phyloP scores from a whole-genome alignment of 352 stramenopile species.

The Thalassiosira hispida region DNA sequence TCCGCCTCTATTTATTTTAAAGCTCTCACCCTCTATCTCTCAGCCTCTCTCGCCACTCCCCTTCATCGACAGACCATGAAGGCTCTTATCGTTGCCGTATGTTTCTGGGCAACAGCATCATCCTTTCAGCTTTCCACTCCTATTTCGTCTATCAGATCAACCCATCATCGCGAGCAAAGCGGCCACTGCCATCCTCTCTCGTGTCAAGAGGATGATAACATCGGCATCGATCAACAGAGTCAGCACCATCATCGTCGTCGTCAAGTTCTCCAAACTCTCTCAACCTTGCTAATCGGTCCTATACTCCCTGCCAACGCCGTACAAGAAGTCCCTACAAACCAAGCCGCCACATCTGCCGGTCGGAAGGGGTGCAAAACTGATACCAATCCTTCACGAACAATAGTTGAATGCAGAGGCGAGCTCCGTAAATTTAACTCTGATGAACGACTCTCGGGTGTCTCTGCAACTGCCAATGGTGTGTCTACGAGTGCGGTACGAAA shows the following conservation, averaged over 20 bases:
- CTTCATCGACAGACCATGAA: neutral
- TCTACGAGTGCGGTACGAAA: constrained; percentile 74
- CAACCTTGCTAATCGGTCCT: neutral
- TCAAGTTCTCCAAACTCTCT: constrained; percentile 17
- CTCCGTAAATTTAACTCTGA: constrained; percentile 51
- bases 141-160: neutral
- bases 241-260: neutral
- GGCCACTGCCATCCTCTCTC: neutral
- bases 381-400: constrained; percentile 67
- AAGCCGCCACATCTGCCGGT: constrained; percentile 74
- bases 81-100: neutral
- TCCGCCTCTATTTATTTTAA: no score
- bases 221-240: neutral
- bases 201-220: neutral
- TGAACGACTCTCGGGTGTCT: constrained; percentile 69
- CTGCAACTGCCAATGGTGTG: constrained; percentile 79
- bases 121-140: neutral
- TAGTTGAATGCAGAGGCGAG: constrained; percentile 74
- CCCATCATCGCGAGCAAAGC: neutral
- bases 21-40: no score
- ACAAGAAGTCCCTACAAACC: constrained; percentile 49
- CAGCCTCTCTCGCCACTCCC: no score
- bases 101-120: constrained; percentile 1
- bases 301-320: neutral
- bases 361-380: constrained; percentile 70